Evolutionary conservation across 164 flowering plant species (phyloP), one percentile per base, ranked within the genome.

Genomic region (Warburgia ugandensis): DNA sequence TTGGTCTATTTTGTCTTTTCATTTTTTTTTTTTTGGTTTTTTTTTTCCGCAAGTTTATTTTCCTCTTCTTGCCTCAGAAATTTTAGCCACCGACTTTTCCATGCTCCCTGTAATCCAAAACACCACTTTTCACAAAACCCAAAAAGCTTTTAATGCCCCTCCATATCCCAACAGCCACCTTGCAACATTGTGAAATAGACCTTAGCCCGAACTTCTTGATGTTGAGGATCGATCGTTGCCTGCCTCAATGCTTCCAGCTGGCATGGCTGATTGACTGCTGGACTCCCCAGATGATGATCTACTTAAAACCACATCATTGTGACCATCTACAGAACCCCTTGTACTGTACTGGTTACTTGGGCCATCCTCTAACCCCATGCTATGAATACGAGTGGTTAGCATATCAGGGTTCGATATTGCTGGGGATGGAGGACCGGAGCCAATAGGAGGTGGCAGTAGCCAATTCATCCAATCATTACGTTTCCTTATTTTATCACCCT

Each of bases 401-500:
- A 16, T 38, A 36, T 65, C 61, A 33, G 50, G 29, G 48, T 47
- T 61, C 27, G 69, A 45, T 35, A 37, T 43, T 28, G 46, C 50
- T 27, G 70, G 52, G 9, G 69, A 59, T 9, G 10, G 61, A 6
- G 50, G 33, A 12, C 41, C 67, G 12, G 65, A 31, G 5, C 56
- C 59, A n/a, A 67, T 1, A 16, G 58, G 71, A 37, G 59, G 55
- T 6, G 57, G 29, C 21, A 62, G 45, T n/a, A 65, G 50, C 81
- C 80, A 82, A 33, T 59, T 76, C 74, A 36, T 67, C 85, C 85
- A 82, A 25, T 73, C 81, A 47, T 61, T 41, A 11, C 77, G 77
- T 50, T 64, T 75, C 62, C 90, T 75, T 29, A 82, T 48, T 67
- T 69, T 79, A 45, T 79, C 77, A 48, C 65, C 83, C 90, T 82